Evolutionary conservation across 2,329 filamentous ascomycete species (phyloP).

Genomic region (Xylaria sp.): DNA sequence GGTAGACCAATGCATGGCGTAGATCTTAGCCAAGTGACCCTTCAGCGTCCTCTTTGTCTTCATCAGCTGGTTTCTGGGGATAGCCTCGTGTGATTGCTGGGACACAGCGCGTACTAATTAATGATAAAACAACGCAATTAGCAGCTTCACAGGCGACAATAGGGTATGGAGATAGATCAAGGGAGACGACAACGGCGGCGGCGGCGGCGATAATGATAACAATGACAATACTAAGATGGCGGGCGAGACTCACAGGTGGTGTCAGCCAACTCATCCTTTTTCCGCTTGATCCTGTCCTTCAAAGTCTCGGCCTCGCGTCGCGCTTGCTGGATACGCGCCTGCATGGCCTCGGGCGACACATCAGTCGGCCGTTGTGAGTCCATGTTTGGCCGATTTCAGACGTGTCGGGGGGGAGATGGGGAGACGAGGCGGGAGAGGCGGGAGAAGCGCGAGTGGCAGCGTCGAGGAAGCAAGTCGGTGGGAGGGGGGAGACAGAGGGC

Average conservation of each 20-base stretch:
- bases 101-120: slow-evolving; percentile 87
- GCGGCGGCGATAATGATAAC: background rate
- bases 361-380: slow-evolving; percentile 69
- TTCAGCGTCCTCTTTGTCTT: slow-evolving; percentile 97
- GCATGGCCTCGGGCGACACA: slow-evolving; percentile 81
- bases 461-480: slow-evolving; percentile 22
- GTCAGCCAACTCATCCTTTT: slow-evolving; percentile 99
- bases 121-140: slow-evolving; percentile 27
- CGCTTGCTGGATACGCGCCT: slow-evolving; percentile 91
- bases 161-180: background rate
- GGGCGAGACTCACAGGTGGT: slow-evolving; percentile 83
- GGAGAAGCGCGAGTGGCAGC: slow-evolving; percentile 22
- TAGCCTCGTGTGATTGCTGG: slow-evolving; percentile 88
- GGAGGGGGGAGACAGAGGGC: slow-evolving; percentile 3
- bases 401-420: slow-evolving; percentile 14
- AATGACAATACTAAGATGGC: background rate
- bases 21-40: slow-evolving; percentile 98
- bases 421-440: slow-evolving; percentile 25
- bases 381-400: slow-evolving; percentile 57
- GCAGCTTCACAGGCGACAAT: slow-evolving; percentile 24
- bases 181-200: background rate
- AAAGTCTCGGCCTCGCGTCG: slow-evolving; percentile 97
- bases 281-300: slow-evolving; percentile 99
- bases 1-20: slow-evolving; percentile 99
- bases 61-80: slow-evolving; percentile 93